Base-by-base conservation (phyloP, 163 green algal genomes). In the Scenedesmus sp. region DNA sequence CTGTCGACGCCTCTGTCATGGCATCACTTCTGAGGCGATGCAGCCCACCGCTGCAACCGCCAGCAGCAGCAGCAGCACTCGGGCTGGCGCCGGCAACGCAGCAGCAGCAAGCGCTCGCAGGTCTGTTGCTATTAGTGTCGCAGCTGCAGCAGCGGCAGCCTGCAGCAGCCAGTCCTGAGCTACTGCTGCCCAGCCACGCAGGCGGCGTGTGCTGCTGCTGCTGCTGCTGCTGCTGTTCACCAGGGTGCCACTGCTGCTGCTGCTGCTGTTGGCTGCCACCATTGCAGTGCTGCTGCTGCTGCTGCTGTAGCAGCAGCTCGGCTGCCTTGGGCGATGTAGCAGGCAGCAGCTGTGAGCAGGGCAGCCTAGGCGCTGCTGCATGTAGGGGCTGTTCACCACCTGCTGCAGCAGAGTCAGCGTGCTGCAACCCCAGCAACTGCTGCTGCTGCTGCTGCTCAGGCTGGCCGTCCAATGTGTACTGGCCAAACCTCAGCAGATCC, bases 1-100 rank as follows among this genome's bases (percentile, higher is more conserved):
- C 88, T 18, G 62, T 82, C 1, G 62, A 70, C 34, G 88, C 88
- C 56, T 92, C 81, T 4, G 81, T 92, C 81, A 83, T 84, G 3
- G 23, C 77, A 5, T 84, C 81, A 15, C 81, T 62, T 6, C 81
- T 64, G 13, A 34, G 77, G 2, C 77, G 9, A n/a, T 86, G 81
- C 81, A 86, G 10, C 34, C 34, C 34, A 26, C 54, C 52, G 79
- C 52, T 26, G 73, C 73, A 62, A 56, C 74, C 46, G 8, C 46
- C 52, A 23, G 34, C 55, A 54, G 8, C 46, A 54, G 8, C 46
- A 13, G 15, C 46, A 64, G 77, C 16, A 18, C 81, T 54, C 66
- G 79, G 46, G 18, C 66, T 8, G 7, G 52, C 79, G 5, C 2
- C 79, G 7, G 15, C 52, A 18, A 26, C 81, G 13, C 81, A 86